Evolutionary conservation across 2,329 filamentous ascomycete species (phyloP), one percentile per base, ranked within the genome.

Genomic region (Hypoxylon sp.): DNA sequence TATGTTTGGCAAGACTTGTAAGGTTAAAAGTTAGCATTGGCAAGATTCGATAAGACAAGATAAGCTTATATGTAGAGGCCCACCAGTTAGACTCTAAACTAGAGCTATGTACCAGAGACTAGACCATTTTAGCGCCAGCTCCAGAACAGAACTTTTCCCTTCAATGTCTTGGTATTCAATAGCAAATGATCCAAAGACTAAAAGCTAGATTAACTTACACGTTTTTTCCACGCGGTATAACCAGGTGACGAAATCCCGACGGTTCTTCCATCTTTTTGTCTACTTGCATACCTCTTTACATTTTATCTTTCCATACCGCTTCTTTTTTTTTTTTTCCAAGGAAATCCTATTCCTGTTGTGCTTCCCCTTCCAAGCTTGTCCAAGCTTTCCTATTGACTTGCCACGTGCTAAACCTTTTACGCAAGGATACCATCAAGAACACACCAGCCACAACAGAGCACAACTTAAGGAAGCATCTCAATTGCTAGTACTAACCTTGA

Each of bases 401-500:
- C 29, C 52, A 55, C 52, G 52, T 55, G 47, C 42, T 30, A 32
- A 3, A 25, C 15, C 15, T 21, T 12, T 27, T 20, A 35, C 17
- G 23, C 15, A 23, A 7, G 7, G 13, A 16, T 29, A n/a, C 29
- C 36, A 3, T 15, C n/a, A 17, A 11, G 11, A 30, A 9, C 6
- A 41, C 9, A 42, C 30, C 27, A 48, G 37, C 48, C 42, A 31
- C 41, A n/a, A n/a, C n/a, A 46, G 21, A 46, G 21, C 34, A 25
- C 15, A 16, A 42, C 30, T 25, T n/a, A n/a, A n/a, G n/a, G n/a
- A n/a, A n/a, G n/a, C n/a, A n/a, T n/a, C n/a, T n/a, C n/a, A n/a
- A n/a, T n/a, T n/a, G n/a, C n/a, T n/a, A n/a, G 42, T 43, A 51
- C 37, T 55, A 41, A 47, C 42, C 9, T 38, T 51, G n/a, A 27